phyloP scores from a whole-genome alignment of 2,329 filamentous ascomycete genomes.

The Aureobasidium namibiae region DNA sequence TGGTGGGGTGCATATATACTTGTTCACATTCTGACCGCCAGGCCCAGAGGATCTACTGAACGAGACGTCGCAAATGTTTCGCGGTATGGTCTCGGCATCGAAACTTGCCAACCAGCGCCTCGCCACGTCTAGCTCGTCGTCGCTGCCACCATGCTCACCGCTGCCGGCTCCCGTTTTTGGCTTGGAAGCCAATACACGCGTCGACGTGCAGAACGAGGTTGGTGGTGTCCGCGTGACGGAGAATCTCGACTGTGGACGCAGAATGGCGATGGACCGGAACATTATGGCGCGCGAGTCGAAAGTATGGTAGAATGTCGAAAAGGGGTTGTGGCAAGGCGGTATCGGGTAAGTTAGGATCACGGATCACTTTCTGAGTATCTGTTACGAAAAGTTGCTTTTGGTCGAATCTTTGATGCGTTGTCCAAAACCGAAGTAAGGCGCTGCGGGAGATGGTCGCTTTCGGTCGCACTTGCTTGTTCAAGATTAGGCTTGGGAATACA shows the following conservation, averaged over 20 bases:
- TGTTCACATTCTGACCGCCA: conserved; percentile 62
- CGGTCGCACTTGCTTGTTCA: not conserved
- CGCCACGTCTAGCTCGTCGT: conserved; percentile 16
- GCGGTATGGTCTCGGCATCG: conserved; percentile 46
- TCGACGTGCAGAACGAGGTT: conserved; percentile 1
- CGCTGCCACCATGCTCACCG: not conserved
- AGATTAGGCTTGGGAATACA: not conserved
- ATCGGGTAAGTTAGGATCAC: not conserved
- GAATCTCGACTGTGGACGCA: not conserved
- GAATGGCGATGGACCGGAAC: not conserved
- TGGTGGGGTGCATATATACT: conserved; percentile 36
- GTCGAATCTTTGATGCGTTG: not conserved
- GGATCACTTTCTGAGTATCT: not conserved
- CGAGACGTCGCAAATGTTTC: conserved; percentile 48
- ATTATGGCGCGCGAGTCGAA: not conserved
- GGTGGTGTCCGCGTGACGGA: not conserved
- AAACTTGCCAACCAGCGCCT: conserved; percentile 47
- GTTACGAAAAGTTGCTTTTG: not conserved
- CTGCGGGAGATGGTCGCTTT: not conserved
- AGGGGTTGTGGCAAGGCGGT: not conserved
- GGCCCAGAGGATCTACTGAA: conserved; percentile 58
- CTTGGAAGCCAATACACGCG: not conserved
- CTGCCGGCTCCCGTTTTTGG: not conserved
- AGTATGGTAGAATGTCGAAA: not conserved
- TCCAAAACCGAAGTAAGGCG: not conserved